phyloP scores from a whole-genome alignment of 352 stramenopile genomes.

The Globisporangium iwayamae region DNA sequence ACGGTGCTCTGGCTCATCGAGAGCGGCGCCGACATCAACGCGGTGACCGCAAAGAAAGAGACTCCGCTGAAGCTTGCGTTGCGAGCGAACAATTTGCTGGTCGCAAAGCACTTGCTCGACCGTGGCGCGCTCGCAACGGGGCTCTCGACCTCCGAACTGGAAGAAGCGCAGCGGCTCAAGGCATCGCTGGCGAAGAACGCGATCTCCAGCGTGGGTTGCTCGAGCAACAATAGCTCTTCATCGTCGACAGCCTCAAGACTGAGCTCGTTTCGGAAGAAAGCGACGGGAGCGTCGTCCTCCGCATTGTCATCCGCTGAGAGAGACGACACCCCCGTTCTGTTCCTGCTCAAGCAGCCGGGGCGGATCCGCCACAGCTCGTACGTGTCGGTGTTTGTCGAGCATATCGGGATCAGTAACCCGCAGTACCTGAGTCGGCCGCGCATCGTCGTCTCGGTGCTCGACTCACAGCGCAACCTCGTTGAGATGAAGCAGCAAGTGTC shows the following conservation, averaged over 20 bases:
- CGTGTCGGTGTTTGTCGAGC: conserved; percentile 77
- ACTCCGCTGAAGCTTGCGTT: conserved; percentile 58
- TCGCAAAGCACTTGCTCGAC: conserved; percentile 57
- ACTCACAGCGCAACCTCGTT: conserved; percentile 58
- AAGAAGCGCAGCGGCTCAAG: conserved; percentile 51
- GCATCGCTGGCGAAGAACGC: conserved; percentile 46
- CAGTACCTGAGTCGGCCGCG: conserved; percentile 52
- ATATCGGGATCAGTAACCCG: conserved; percentile 54
- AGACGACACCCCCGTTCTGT: conserved; percentile 43
- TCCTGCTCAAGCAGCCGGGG: conserved; percentile 71
- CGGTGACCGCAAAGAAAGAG: conserved; percentile 37
- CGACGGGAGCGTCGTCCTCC: conserved; percentile 6
- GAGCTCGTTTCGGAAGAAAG: conserved; percentile 22
- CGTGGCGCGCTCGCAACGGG: conserved; percentile 40
- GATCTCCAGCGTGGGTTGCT: conserved; percentile 58
- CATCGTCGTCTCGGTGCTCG: conserved; percentile 68
- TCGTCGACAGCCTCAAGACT: conserved; percentile 8
- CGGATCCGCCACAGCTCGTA: conserved; percentile 78
- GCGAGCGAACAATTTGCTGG: conserved; percentile 37
- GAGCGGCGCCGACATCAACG: conserved; percentile 66
- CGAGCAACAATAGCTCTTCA: conserved; percentile 1
- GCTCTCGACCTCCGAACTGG: conserved; percentile 38
- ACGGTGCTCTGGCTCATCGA: conserved; percentile 73
- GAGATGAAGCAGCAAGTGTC: conserved; percentile 80
- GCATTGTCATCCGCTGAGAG: conserved; percentile 15